Evolutionary conservation across 306 rosid species (phyloP).

Genomic region (Styphnolobium japonicum): DNA sequence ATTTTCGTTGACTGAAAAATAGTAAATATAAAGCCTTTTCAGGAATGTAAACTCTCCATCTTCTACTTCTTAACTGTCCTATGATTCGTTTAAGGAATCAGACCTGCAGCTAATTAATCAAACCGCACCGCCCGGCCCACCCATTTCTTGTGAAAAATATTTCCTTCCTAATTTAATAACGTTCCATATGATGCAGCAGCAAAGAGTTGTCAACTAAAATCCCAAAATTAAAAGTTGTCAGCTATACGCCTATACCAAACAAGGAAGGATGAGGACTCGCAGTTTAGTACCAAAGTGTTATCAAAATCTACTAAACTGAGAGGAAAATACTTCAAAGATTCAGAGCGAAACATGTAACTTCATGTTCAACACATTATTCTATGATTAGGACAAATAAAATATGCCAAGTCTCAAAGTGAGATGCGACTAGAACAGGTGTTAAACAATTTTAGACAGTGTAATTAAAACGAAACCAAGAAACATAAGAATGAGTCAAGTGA

Average conservation of each 20-base stretch:
- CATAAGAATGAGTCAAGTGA: neutral
- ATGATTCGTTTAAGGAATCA: conserved; percentile 1
- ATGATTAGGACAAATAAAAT: neutral
- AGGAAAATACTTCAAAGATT: neutral
- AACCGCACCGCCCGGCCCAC: too few species aligned
- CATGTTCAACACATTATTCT: neutral
- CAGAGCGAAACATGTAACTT: neutral
- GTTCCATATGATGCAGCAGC: neutral
- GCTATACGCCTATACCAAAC: neutral
- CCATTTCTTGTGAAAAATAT: too few species aligned
- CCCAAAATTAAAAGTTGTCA: neutral
- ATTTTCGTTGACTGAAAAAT: neutral
- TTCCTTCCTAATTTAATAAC: neutral
- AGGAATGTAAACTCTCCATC: neutral
- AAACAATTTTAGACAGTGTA: neutral
- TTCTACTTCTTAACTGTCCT: neutral
- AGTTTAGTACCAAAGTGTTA: neutral
- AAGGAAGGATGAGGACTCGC: neutral
- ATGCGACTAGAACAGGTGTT: neutral
- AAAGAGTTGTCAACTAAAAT: neutral
- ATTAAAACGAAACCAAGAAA: neutral
- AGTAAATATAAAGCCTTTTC: neutral
- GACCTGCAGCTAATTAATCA: neutral
- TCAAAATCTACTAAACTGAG: neutral
- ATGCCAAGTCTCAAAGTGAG: neutral